phyloP scores from a whole-genome alignment of 371 early-diverging fungal species.

The Zopfochytrium polystomum region DNA sequence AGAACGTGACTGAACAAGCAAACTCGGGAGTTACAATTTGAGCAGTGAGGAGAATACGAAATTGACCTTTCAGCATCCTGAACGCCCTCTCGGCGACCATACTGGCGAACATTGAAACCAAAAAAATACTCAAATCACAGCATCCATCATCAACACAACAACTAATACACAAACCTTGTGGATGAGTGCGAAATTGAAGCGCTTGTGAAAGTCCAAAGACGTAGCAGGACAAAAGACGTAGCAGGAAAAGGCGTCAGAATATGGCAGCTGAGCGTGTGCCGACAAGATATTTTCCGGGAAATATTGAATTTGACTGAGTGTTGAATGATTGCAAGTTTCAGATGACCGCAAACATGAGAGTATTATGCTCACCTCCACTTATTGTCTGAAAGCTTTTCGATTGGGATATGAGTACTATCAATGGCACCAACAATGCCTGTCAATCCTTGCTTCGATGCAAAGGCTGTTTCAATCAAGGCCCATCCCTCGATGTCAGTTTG shows the following conservation, averaged over 20 bases:
- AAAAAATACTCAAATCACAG: too few species aligned
- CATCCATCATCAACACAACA: too few species aligned
- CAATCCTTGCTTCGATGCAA: background rate
- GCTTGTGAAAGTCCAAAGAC: too few species aligned
- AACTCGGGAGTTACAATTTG: conserved; percentile 3
- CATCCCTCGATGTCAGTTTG: background rate
- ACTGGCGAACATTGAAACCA: too few species aligned
- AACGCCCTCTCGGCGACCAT: conserved; percentile 11
- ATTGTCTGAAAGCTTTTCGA: background rate
- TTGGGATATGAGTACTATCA: conserved; percentile 5
- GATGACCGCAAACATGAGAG: background rate
- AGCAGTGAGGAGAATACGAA: conserved; percentile 5
- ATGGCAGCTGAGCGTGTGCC: background rate
- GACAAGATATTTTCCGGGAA: background rate
- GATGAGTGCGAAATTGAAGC: background rate
- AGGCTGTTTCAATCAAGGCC: background rate
- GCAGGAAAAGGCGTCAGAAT: background rate
- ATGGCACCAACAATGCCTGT: background rate
- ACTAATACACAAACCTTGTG: too few species aligned
- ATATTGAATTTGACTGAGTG: background rate
- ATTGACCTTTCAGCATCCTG: conserved; percentile 4
- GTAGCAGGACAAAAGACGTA: background rate
- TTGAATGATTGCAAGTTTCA: background rate
- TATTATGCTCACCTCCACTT: background rate
- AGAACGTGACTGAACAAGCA: conserved; percentile 1